Evolutionary conservation across 1,139 yeast genomes (phyloP), one percentile per base, ranked within the genome.

Genomic region (Pichia inconspicua): DNA sequence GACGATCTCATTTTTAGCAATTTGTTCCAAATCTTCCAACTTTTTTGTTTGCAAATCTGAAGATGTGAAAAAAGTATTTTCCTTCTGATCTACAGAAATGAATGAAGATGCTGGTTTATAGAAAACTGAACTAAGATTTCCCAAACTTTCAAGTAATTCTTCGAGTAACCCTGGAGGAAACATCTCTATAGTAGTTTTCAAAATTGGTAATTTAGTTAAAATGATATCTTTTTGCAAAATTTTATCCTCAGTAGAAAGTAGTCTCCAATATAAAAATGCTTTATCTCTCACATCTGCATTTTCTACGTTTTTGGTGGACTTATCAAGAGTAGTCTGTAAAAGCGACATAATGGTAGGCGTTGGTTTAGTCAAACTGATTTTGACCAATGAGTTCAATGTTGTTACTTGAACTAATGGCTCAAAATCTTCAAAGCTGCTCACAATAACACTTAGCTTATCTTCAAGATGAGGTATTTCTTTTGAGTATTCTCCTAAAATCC

Each of bases 221-320:
- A 84, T 70, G 42, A 85, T 73, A 47, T 75, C 72, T 57, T 75
- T 63, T 44, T 74, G 75, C 30, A 72, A 61, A 15, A 66, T 63
- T 4, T 65, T 59, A 8, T 76, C 66, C 48, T 78, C 81, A 30
- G 84, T 70, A 11, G 58, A 55, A 50, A 92, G 72, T 50, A 94
- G 72, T 63, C 98, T 80, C 97, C 97, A 92, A 67, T 89, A 92
- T 46, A 92, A 77, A 66, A 83, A 92, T 0, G 97, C 97, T 67
- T 92, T 80, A 66, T 92, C 98, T 60, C 97, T 78, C 39, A 92
- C 86, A 65, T 92, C 98, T 2, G 96, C 85, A 64, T 89, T 89
- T 58, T 88, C 95, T 51, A 89, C 77, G 51, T 82, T 80, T 50
- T 81, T 80, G 1, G 96, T 88, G 12, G 95, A 88, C 49, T 80